Base-by-base conservation (phyloP, 1,284 basidiomycete species). In the Ganoderma leucocontextum region DNA sequence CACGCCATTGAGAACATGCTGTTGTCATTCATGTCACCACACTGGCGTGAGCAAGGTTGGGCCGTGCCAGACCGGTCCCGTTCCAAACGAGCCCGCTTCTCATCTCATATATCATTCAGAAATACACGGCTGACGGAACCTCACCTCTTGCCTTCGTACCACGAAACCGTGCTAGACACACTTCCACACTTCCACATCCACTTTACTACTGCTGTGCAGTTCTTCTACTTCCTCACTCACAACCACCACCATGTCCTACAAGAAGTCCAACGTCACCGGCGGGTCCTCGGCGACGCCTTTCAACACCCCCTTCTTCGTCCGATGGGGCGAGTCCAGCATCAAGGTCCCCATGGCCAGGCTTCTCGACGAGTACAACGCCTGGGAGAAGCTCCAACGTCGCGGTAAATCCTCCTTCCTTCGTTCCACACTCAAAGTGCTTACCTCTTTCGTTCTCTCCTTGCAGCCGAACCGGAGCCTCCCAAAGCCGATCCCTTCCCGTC, bases 241-340 rank as follows among this genome's bases (percentile, higher is more conserved):
- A 9, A 12, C 22, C 10, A 22, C 47, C 47, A 49, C 10, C 10
- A 49, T 49, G 47, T 25, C 22, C 22, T 22, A 47, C 22, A 25
- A 25, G 8, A 25, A 49, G 4, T 49, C 47, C 22, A 25, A 10
- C 10, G 47, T 49, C 47, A 12, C 25, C 47, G 49, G 61, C 49
- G 47, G 61, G 33, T 62, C 61, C 35, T 62, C 49, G 61, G 38
- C 61, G 47, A 62, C 49, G 1, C 61, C 61, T 47, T 62, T 53
- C n/a, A 36, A 36, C 36, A 53, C 61, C 1, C 61, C 47, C 36
- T 62, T 62, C 61, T 62, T 62, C 61, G 22, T 53, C 61, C n/a
- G 47, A 0, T 52, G 49, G 19, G 61, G 61, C 10, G 47, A 62
- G 0, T n/a, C 2, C 33, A 52, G 33, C 61, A 38, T 35, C 44